Evolutionary conservation across 2,329 filamentous ascomycete genomes (phyloP).

Genomic region (Hypoxylon sp.): DNA sequence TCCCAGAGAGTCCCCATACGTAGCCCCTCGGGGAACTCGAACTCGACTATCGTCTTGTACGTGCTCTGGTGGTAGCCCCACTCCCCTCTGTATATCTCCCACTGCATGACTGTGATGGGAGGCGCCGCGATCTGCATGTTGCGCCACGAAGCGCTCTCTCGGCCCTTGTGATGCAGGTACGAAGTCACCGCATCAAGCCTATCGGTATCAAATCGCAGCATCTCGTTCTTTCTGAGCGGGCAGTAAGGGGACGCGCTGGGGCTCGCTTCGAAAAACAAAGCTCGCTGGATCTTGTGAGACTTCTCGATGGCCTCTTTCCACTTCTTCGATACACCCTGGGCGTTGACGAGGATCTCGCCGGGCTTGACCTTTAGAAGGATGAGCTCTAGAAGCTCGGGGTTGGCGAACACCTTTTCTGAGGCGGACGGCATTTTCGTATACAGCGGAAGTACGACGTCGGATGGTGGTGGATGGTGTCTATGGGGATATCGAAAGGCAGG

Average conservation of each 20-base stretch:
- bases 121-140: slow-evolving; percentile 13
- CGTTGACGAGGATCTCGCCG: slow-evolving; percentile 5
- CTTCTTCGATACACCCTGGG: slow-evolving; percentile 14
- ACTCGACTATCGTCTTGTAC: not conserved
- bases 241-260: not conserved
- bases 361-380: not conserved
- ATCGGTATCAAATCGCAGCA: not conserved
- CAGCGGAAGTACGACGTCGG: no score
- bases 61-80: fast-evolving
- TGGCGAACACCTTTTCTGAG: not conserved
- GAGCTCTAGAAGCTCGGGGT: slow-evolving; percentile 13
- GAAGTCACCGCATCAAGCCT: no score
- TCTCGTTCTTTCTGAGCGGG: not conserved
- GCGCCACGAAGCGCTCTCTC: slow-evolving; percentile 12
- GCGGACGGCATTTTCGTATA: not conserved
- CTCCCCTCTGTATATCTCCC: not conserved
- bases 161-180: no score
- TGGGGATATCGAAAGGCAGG: not conserved
- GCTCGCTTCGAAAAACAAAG: not conserved
- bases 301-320: slow-evolving; percentile 8
- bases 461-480: not conserved
- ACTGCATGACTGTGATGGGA: slow-evolving; percentile 6
- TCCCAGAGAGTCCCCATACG: slow-evolving; percentile 1
- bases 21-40: slow-evolving; percentile 15
- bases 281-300: slow-evolving; percentile 16